A percentile compares a stretch with the other conserved stretches of the same genome.
These are phyloP conservation scores for Penicillium ochrochloron DNA, from an alignment of 495 filamentous ascomycete genomes.

Conservation along the genomic window DNA sequence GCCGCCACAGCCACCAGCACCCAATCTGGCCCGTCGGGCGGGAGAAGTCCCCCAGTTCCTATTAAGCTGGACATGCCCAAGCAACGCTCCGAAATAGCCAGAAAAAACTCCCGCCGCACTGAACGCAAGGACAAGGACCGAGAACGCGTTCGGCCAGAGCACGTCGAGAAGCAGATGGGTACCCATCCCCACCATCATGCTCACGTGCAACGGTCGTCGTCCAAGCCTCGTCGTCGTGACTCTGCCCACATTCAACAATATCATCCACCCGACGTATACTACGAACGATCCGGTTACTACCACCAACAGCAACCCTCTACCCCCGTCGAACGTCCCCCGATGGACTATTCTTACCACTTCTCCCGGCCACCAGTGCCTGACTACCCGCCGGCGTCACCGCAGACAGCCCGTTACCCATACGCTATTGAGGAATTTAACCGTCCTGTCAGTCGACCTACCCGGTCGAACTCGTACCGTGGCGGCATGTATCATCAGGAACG, in stretches of 20 bases:
- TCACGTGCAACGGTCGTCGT: constrained; percentile 40
- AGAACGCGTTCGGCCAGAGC: constrained; percentile 37
- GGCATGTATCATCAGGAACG: constrained; percentile 41
- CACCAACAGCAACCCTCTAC: constrained; percentile 37
- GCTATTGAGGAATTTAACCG: constrained; percentile 35
- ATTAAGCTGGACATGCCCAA: constrained; percentile 47
- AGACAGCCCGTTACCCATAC: constrained; percentile 32
- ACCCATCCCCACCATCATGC: constrained; percentile 38
- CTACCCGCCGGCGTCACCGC: constrained; percentile 38
- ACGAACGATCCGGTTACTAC: constrained; percentile 34
- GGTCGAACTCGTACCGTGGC: constrained; percentile 41
- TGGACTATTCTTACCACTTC: constrained; percentile 39
- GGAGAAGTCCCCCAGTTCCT: constrained; percentile 44
- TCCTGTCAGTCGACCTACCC: constrained; percentile 31
- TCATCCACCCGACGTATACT: constrained; percentile 32
- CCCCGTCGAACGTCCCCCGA: constrained; percentile 37
- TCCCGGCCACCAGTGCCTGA: constrained; percentile 38
- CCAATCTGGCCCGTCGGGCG: constrained; percentile 56
- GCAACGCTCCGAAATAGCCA: constrained; percentile 33
- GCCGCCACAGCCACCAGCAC: constrained; percentile 59
- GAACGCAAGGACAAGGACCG: constrained; percentile 43
- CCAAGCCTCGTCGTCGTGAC: constrained; percentile 43
- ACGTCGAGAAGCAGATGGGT: constrained; percentile 44
- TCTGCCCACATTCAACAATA: constrained; percentile 34
- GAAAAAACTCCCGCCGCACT: constrained; percentile 41